Conservation (phyloP, 1,139 yeast species). For the Suhomyces chickasaworum region DNA sequence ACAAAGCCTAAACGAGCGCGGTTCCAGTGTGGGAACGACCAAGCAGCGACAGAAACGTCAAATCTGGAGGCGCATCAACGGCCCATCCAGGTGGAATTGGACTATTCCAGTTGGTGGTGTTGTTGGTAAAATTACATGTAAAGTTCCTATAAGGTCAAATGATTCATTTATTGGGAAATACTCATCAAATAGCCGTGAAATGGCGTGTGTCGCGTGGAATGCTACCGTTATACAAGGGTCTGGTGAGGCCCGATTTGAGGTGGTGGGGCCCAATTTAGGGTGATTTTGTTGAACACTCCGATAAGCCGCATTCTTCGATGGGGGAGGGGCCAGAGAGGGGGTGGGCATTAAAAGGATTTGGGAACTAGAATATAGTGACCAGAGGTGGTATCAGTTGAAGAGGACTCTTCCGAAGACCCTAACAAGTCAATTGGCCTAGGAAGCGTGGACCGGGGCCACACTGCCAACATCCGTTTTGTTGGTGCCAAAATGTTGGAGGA, state of each 20-base stretch:
- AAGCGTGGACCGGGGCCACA: not conserved
- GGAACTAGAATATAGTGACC: not conserved
- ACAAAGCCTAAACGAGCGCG: conserved; percentile 14
- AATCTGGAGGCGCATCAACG: too few species aligned
- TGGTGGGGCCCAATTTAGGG: not conserved
- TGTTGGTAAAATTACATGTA: too few species aligned
- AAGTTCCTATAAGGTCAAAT: too few species aligned
- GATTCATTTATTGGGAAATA: too few species aligned
- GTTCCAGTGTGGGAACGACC: conserved; percentile 1
- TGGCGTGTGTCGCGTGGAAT: too few species aligned
- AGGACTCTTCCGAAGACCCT: not conserved
- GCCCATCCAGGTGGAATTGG: too few species aligned
- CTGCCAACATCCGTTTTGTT: conserved; percentile 1
- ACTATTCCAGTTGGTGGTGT: too few species aligned
- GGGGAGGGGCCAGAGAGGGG: conserved; percentile 12
- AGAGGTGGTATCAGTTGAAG: not conserved
- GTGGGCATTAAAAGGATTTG: not conserved
- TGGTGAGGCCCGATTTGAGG: not conserved
- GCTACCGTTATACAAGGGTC: not conserved
- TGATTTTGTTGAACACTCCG: conserved; percentile 12
- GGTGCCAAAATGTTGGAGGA: conserved; percentile 10
- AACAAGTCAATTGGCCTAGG: not conserved
- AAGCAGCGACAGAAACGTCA: not conserved
- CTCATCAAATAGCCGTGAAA: too few species aligned
- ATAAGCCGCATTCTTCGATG: conserved; percentile 4